Base-by-base conservation (phyloP, 2,329 filamentous ascomycete genomes). In the Atkinsonella hypoxylon region DNA sequence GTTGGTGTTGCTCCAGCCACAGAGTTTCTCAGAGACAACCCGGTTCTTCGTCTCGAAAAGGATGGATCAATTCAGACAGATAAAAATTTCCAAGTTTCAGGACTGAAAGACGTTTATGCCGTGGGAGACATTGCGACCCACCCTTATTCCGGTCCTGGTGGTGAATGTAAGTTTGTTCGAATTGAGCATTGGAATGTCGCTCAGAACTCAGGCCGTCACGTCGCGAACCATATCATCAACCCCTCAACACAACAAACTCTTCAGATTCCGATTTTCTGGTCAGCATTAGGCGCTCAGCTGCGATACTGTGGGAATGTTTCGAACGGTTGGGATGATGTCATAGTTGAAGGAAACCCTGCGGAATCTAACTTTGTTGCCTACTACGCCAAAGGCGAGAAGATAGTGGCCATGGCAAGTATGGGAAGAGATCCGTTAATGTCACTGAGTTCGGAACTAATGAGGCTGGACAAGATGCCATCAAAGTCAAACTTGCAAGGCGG, bases 101-200 rank as follows among this genome's bases (percentile, higher is more conserved):
- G 87, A 0, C 68, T 93, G 4, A 77, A 85, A 60, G 85, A 91
- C 57, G 89, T 96, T 48, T 98, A 87, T 63, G 93, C 93, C 13
- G 81, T 98, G 54, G 91, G 91, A 48, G 93, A 98, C 64, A 97
- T 98, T 55, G 90, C 93, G 12, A 90, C 87, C 0, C 96, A 89
- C 67, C 93, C 93, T 0, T 98, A 98, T 72, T 78, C 88, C 65
- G 93, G 93, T 1, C 93, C 93, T 0, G 89, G 87, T 22, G 85
- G 88, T 26, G 77, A 85, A 15, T 88, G 87, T 55, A 76, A 75
- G 43, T 76, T 77, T 17, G 80, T 85, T 1, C 84, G 93, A 55
- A 96, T 97, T 62, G 93, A 98, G 74, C 93, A 98, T 66, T 98
- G 93, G 93, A 91, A 96, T 68, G 93, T 98, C 2, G 93, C 93